A percentile compares a stretch with the other conserved stretches of the same genome.
phyloP scores from a whole-genome alignment of 257 asterid species.

The Solanum rostratum region DNA sequence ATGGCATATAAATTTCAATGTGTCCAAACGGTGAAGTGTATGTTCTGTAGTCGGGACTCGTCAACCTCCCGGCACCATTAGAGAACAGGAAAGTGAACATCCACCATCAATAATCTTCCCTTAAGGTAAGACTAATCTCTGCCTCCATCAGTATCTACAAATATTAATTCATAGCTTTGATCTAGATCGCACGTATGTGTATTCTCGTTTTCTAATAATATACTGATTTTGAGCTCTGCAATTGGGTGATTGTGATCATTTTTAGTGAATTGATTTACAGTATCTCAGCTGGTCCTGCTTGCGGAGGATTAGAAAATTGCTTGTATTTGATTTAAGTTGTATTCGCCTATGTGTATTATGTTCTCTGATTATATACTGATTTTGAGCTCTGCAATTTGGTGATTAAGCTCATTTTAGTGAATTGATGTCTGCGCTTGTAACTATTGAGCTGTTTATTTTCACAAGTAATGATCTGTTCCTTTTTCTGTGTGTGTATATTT shows the following conservation, averaged over 20 bases:
- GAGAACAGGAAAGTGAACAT: not conserved
- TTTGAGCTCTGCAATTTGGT: not conserved
- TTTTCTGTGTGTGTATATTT: not conserved
- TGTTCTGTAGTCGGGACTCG: not conserved
- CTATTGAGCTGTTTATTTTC: not conserved
- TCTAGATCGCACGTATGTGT: not conserved
- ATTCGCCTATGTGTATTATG: not conserved
- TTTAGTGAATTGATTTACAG: not conserved
- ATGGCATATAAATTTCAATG: not conserved
- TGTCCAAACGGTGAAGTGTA: not conserved
- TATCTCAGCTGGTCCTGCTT: not conserved
- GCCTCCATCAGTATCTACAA: not conserved
- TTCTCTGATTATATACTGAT: not conserved
- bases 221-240: not conserved
- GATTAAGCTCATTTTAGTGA: not conserved
- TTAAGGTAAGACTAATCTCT: not conserved
- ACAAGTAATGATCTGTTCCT: not conserved
- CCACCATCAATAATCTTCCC: not conserved
- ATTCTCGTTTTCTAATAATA: not conserved
- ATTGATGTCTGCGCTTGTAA: not conserved
- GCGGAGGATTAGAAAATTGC: not conserved
- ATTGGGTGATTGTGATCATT: not conserved
- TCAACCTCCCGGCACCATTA: not conserved
- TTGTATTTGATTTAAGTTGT: not conserved
- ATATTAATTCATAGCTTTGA: not conserved